Conservation (phyloP, 176 grass and related monocot species). For the Microstegium vimineum region DNA sequence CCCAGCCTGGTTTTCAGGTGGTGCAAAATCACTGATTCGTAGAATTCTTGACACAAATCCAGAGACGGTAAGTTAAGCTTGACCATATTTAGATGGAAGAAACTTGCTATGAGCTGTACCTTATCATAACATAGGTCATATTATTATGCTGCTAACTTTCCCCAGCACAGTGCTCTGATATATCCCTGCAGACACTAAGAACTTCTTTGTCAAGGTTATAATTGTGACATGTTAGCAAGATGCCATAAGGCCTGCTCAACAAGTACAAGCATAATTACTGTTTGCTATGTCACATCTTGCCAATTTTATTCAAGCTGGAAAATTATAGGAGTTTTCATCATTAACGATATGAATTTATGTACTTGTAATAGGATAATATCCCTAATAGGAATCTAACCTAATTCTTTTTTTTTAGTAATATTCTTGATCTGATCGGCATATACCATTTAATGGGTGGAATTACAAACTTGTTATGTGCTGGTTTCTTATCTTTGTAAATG, state of each 20-base stretch:
- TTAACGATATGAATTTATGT: neutral
- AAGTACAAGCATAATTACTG: neutral
- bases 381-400: neutral
- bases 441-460: neutral
- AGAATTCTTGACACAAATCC: constrained; percentile 91
- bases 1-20: constrained; percentile 71
- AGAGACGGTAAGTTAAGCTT: constrained; percentile 73
- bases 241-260: neutral
- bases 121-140: constrained; percentile 15
- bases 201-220: neutral
- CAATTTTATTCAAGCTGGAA: neutral
- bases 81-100: constrained; percentile 7
- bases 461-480: neutral
- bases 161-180: neutral
- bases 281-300: neutral
- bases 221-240: neutral
- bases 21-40: constrained; percentile 73
- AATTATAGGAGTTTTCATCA: neutral
- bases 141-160: neutral
- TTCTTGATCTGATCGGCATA: neutral
- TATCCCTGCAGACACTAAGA: neutral
- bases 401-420: neutral
- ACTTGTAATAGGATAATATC: neutral
- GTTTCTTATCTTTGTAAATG: neutral
- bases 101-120: neutral